Conservation (phyloP, 1,139 yeast genomes). For the Taphrina pruni region DNA sequence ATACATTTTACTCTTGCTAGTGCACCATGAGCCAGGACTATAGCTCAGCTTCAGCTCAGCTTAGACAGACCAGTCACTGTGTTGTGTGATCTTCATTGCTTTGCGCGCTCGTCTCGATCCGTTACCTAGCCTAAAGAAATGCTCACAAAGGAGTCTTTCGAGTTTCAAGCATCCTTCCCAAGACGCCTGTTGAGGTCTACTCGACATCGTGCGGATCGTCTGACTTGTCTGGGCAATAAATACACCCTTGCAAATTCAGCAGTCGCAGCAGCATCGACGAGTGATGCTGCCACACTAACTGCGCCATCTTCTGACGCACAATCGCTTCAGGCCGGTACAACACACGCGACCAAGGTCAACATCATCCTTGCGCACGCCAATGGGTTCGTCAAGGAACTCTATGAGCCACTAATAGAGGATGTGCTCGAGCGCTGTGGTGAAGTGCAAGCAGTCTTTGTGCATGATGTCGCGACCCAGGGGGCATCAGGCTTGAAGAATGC, state of each 20-base stretch:
- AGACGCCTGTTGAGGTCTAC: constrained; percentile 23
- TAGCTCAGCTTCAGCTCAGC: no score
- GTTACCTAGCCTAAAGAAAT: not conserved
- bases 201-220: constrained; percentile 7
- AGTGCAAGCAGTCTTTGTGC: constrained; percentile 40
- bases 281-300: constrained; percentile 1
- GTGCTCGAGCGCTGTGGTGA: constrained; percentile 4
- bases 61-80: no score
- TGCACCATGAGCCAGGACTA: no score
- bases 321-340: not conserved
- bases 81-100: not conserved
- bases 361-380: constrained; percentile 45
- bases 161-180: constrained; percentile 25
- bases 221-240: constrained; percentile 26
- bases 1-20: no score
- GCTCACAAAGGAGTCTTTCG: constrained; percentile 16
- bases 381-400: constrained; percentile 46
- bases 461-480: constrained; percentile 45
- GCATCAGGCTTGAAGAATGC: constrained; percentile 45
- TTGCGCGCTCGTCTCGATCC: not conserved
- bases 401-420: constrained; percentile 44
- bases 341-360: constrained; percentile 28
- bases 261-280: constrained; percentile 4
- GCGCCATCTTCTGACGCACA: not conserved
- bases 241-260: constrained; percentile 10